These are phyloP conservation scores for Colletotrichum sp. DNA, from an alignment of 2,329 filamentous ascomycete genomes.

Conservation along the genomic window DNA sequence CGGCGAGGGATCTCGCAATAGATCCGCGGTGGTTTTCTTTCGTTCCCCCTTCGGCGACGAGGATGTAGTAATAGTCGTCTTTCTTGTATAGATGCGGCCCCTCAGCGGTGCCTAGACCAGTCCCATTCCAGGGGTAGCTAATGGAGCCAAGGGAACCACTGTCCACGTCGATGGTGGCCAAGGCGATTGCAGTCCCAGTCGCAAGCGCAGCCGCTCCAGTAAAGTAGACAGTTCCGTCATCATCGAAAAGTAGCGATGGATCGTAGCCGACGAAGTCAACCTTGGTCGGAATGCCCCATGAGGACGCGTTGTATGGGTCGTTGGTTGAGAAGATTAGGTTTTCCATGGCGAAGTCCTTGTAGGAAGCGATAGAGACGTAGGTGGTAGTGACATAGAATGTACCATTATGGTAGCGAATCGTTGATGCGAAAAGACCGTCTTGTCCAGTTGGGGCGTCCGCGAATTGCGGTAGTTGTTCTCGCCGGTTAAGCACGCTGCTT, in stretches of 20 bases:
- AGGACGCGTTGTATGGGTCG: constrained; percentile 20
- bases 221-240: constrained; percentile 58
- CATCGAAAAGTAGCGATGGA: constrained; percentile 59
- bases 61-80: constrained; percentile 49
- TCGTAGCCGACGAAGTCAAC: constrained; percentile 39
- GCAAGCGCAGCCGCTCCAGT: not conserved
- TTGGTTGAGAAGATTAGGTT: constrained; percentile 24
- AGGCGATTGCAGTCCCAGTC: not conserved
- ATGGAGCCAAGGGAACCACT: constrained; percentile 13
- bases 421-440: constrained; percentile 30
- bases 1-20: constrained; percentile 53
- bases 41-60: constrained; percentile 52
- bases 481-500: not conserved
- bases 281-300: constrained; percentile 25
- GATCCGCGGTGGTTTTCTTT: constrained; percentile 58
- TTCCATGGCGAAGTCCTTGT: constrained; percentile 17
- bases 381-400: constrained; percentile 20
- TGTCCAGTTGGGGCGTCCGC: not conserved
- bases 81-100: constrained; percentile 52
- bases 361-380: constrained; percentile 9
- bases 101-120: constrained; percentile 46
- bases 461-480: not conserved
- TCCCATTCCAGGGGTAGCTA: constrained; percentile 46
- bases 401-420: constrained; percentile 25
- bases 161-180: constrained; percentile 28